These are phyloP conservation scores for Musa beccarii DNA, from an alignment of 176 grass and related monocot genomes.

Conservation along the genomic window DNA sequence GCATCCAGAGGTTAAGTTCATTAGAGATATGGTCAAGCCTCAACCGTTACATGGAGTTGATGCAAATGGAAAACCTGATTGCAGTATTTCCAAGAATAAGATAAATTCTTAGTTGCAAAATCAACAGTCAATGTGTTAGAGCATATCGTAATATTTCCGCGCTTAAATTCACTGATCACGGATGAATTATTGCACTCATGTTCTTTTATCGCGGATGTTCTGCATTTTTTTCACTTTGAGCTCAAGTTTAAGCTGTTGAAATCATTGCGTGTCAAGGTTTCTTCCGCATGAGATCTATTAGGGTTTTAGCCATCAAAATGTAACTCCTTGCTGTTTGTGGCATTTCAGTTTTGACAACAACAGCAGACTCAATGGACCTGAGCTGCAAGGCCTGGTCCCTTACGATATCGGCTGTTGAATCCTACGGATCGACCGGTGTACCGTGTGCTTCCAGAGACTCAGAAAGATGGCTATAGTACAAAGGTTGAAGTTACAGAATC, in stretches of 20 bases:
- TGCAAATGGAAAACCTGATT: background rate
- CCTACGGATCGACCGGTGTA: background rate
- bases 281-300: background rate
- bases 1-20: background rate
- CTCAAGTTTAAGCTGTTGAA: background rate
- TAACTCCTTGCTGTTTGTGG: background rate
- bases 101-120: no score
- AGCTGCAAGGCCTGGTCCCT: constrained; percentile 72
- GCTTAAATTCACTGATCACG: no score
- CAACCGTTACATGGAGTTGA: background rate
- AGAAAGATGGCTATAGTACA: background rate
- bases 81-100: background rate
- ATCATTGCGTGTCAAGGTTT: background rate
- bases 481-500: background rate
- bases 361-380: constrained; percentile 85
- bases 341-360: constrained; percentile 85
- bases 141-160: no score
- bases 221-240: no score
- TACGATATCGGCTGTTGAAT: constrained; percentile 84
- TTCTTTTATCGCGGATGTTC: no score
- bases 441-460: no score
- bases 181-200: no score
- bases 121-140: no score
- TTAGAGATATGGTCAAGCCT: background rate
- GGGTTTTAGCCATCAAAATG: background rate